Evolutionary conservation across 495 filamentous ascomycete species (phyloP).

Genomic region (Aspergillus conjunctus): DNA sequence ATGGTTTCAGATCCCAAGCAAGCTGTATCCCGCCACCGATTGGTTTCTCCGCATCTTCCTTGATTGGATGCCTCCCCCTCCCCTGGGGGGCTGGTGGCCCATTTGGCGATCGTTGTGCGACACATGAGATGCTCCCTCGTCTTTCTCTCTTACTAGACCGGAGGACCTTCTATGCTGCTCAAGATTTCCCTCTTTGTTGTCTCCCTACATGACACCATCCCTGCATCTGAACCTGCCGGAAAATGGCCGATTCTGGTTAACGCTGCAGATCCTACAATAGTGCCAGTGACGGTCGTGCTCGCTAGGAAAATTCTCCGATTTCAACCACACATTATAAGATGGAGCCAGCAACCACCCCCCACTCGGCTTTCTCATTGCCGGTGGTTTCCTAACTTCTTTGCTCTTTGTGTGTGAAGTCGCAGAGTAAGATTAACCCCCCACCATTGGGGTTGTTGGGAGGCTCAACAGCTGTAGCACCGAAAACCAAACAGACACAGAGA

Average conservation of each 20-base stretch:
- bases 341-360: not conserved
- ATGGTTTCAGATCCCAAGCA: not conserved
- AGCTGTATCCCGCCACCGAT: slow-evolving; percentile 25
- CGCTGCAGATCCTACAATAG: slow-evolving; percentile 25
- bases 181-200: not conserved
- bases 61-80: slow-evolving; percentile 20
- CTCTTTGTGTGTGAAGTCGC: not conserved
- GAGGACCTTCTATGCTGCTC: not conserved
- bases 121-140: slow-evolving; percentile 1
- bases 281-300: slow-evolving; percentile 15
- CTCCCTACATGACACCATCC: not conserved
- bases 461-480: slow-evolving; percentile 10
- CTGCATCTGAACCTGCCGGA: not conserved
- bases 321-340: slow-evolving; percentile 19
- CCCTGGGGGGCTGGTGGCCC: slow-evolving; percentile 8
- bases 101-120: not conserved
- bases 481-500: not conserved
- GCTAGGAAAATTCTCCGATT: slow-evolving; percentile 23
- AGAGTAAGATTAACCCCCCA: slow-evolving; percentile 1
- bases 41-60: slow-evolving; percentile 13
- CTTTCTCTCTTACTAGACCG: not conserved
- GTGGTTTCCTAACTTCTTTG: slow-evolving; percentile 6
- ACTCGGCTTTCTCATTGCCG: slow-evolving; percentile 3
- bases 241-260: slow-evolving; percentile 11
- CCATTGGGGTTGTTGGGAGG: slow-evolving; percentile 39